Conservation (phyloP, 495 filamentous ascomycete genomes). For the Thermothielavioides terrestris region DNA sequence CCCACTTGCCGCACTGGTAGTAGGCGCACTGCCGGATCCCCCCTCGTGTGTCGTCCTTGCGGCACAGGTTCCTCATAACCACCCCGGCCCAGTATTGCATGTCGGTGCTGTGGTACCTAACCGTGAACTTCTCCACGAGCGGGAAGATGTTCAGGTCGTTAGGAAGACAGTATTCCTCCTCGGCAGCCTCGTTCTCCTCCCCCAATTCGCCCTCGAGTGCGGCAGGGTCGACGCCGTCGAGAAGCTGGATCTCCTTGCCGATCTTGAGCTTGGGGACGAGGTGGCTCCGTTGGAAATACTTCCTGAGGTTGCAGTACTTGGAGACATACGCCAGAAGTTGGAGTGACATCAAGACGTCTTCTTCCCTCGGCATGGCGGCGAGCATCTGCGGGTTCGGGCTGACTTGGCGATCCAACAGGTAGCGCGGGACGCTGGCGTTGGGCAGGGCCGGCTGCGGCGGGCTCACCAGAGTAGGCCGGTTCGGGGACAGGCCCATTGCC, state of each 20-base stretch:
- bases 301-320: slow-evolving; percentile 92
- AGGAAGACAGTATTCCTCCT: slow-evolving; percentile 85
- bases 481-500: slow-evolving; percentile 66
- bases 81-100: slow-evolving; percentile 99
- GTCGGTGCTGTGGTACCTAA: slow-evolving; percentile 84
- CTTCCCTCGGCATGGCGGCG: slow-evolving; percentile 86
- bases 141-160: slow-evolving; percentile 98
- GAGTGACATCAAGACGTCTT: slow-evolving; percentile 97
- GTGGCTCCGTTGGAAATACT: slow-evolving; percentile 92
- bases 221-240: slow-evolving; percentile 56
- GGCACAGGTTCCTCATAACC: slow-evolving; percentile 96
- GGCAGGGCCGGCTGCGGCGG: slow-evolving; percentile 61
- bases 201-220: slow-evolving; percentile 32
- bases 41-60: slow-evolving; percentile 88
- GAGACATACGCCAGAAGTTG: slow-evolving; percentile 96
- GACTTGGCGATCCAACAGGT: slow-evolving; percentile 62
- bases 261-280: slow-evolving; percentile 89
- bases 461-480: slow-evolving; percentile 62
- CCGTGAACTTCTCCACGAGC: slow-evolving; percentile 95
- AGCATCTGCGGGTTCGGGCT: slow-evolving; percentile 59
- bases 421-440: slow-evolving; percentile 57
- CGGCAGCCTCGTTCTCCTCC: slow-evolving; percentile 47
- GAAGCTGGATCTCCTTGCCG: slow-evolving; percentile 66
- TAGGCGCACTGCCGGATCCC: slow-evolving; percentile 96
- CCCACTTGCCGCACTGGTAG: slow-evolving; percentile 97